A percentile compares a stretch with the other conserved stretches of the same genome.
Conservation (phyloP, 306 rosid species). For the Vigna mungo region DNA sequence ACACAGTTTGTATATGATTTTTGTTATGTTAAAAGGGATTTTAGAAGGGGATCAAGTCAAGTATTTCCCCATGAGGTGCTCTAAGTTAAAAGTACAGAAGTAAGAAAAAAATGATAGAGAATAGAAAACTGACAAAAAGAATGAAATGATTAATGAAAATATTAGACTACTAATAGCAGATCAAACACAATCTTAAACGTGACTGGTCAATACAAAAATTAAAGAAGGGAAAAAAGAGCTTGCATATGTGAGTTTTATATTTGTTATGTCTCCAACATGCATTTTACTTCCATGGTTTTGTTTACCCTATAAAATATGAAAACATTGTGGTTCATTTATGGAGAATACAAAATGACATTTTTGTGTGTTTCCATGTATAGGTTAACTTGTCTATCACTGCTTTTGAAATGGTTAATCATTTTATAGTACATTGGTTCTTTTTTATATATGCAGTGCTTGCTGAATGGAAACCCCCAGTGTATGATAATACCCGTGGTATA, state of each 20-base stretch:
- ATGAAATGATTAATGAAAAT: neutral
- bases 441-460: constrained; percentile 69
- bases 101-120: neutral
- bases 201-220: neutral
- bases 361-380: too few species aligned
- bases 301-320: too few species aligned
- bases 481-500: constrained; percentile 76
- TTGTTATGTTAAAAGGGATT: neutral
- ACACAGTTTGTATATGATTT: neutral
- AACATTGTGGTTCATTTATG: too few species aligned
- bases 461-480: constrained; percentile 95
- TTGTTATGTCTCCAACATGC: neutral
- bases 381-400: neutral
- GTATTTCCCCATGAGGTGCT: neutral
- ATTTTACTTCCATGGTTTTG: neutral
- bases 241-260: neutral
- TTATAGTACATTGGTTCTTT: neutral
- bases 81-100: neutral
- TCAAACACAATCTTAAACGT: neutral
- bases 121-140: neutral
- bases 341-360: too few species aligned
- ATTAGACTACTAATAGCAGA: neutral
- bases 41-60: neutral
- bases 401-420: neutral
- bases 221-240: neutral